These are phyloP conservation scores for Coelastrella sp. DNA, from an alignment of 139 green algal genomes.

Conservation along the genomic window DNA sequence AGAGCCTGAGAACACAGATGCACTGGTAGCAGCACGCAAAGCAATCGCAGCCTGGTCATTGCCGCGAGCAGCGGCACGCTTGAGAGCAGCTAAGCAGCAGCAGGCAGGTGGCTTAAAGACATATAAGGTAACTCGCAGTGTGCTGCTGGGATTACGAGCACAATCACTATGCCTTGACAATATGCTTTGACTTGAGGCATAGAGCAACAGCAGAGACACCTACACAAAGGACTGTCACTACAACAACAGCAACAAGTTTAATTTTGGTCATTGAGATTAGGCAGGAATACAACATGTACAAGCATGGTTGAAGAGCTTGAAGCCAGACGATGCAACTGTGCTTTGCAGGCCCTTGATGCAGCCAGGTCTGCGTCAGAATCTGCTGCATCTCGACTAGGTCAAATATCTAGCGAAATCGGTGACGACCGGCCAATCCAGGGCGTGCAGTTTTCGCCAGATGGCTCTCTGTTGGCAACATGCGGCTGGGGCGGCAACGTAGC, in stretches of 20 bases:
- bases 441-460: conserved; percentile 80
- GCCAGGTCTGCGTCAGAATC: background rate
- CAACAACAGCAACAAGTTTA: too few species aligned
- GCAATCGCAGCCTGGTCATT: conserved; percentile 86
- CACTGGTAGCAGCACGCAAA: conserved; percentile 68
- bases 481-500: conserved; percentile 84
- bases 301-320: too few species aligned
- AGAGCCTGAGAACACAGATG: conserved; percentile 74
- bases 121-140: too few species aligned
- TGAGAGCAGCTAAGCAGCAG: conserved; percentile 69
- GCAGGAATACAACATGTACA: too few species aligned
- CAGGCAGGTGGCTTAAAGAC: conserved; percentile 47
- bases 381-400: conserved; percentile 30
- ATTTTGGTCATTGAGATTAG: too few species aligned
- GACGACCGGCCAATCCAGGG: conserved; percentile 87
- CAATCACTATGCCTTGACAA: too few species aligned
- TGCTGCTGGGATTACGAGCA: too few species aligned
- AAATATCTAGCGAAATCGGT: conserved; percentile 84
- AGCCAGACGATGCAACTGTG: background rate
- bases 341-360: conserved; percentile 18
- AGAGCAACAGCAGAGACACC: background rate
- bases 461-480: conserved; percentile 66
- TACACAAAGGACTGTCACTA: too few species aligned
- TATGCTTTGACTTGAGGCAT: too few species aligned
- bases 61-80: conserved; percentile 66